These are phyloP conservation scores for Wallacemonas sp. DNA, from an alignment of 208 protist genomes.

Conservation along the genomic window DNA sequence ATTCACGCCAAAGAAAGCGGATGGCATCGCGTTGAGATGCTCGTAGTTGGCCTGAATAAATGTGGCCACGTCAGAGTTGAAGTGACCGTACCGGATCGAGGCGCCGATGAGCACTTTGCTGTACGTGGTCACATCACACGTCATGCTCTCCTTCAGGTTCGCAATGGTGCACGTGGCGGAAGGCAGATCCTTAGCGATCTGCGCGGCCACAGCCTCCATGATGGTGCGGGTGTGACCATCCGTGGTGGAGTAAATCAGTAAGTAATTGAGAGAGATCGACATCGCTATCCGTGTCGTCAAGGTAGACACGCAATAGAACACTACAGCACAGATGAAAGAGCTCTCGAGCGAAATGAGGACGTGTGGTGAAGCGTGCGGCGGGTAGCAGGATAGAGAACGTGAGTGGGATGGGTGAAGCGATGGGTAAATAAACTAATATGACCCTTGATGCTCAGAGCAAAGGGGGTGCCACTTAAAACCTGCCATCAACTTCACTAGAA, in stretches of 20 bases:
- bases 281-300: not conserved
- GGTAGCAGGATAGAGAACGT: no score
- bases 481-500: no score
- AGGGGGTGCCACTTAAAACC: no score
- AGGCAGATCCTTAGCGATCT: slow-evolving; percentile 1
- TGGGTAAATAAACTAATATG: no score
- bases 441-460: no score
- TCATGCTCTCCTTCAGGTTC: slow-evolving; percentile 7
- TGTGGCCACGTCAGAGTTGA: not conserved
- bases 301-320: no score
- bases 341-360: no score
- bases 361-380: no score
- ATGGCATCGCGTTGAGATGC: slow-evolving; percentile 14
- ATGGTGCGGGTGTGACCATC: slow-evolving; percentile 24
- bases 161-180: slow-evolving; percentile 7
- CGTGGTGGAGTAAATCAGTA: slow-evolving; percentile 22
- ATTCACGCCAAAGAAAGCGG: slow-evolving; percentile 29
- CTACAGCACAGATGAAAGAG: no score
- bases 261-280: slow-evolving; percentile 12
- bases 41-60: slow-evolving; percentile 14
- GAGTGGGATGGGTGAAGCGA: no score
- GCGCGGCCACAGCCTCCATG: slow-evolving; percentile 9
- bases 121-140: slow-evolving; percentile 11
- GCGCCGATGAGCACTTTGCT: slow-evolving; percentile 22
- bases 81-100: slow-evolving; percentile 21